Evolutionary conservation across 2,329 filamentous ascomycete genomes (phyloP), one percentile per base, ranked within the genome.

Genomic region (Xylaria sp.): DNA sequence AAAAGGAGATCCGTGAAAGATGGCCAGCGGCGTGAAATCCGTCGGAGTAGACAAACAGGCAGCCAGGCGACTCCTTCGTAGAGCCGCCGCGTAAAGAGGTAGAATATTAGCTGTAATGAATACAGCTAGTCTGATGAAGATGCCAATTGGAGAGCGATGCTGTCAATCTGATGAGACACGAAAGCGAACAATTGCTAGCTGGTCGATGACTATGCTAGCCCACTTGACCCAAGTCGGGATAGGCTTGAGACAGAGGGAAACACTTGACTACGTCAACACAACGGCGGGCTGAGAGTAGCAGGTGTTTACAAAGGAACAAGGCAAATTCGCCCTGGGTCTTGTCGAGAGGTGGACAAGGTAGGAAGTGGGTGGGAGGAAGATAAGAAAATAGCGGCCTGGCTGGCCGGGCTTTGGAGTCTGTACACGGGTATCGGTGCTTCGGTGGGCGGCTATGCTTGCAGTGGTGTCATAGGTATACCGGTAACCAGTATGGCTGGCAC

Each of bases 381-480:
- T 64, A 62, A 63, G 69, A 65, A 67, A 70, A 68, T 73, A 72
- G 69, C 65, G 70, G 74, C 72, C 71, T 73, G 73, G 71, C 69
- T 71, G 73, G 63, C 65, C 72, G 67, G 65, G 54, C 23, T 63
- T 70, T 67, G 65, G 37, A 51, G 4, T 37, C 51, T 57, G 34
- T 56, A 54, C 59, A 60, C 62, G 67, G 67, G 18, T 51, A n/a
- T 70, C 65, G 60, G 69, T 54, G 56, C n/a, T 54, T 65, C 62
- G 60, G 69, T 57, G 60, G 63, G 60, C 41, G 60, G 69, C 28
- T 69, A 60, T 59, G 59, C 63, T 52, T 63, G 66, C 48, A 71
- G 63, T 10, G 44, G 13, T 25, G 39, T 23, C 9, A 48, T 18
- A 48, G n/a, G 46, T 48, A n/a, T n/a, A n/a, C 41, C 8, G 18